Evolutionary conservation across 345 rosid species (phyloP).

Genomic region (Gossypium turneri): DNA sequence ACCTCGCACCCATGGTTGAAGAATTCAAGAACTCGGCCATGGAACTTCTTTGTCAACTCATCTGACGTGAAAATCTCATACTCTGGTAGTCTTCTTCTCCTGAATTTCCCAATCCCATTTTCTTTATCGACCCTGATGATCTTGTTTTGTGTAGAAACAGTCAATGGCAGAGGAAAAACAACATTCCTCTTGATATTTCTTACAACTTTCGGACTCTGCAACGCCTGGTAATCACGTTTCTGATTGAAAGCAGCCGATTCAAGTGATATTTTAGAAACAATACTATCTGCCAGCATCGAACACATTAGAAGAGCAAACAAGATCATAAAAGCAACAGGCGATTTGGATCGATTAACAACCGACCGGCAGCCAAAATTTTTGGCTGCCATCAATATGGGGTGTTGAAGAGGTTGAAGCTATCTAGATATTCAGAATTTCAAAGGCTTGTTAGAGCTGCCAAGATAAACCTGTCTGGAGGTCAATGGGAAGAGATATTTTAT

Average conservation of each 20-base stretch:
- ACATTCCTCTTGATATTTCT: not conserved
- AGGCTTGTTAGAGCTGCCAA: too few species aligned
- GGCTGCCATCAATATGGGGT: too few species aligned
- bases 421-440: too few species aligned
- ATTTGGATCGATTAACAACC: conserved; percentile 22
- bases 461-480: too few species aligned
- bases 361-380: conserved; percentile 8
- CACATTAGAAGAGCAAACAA: conserved; percentile 31
- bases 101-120: conserved; percentile 29
- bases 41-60: conserved; percentile 41
- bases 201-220: not conserved
- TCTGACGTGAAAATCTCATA: conserved; percentile 51
- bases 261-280: conserved; percentile 19
- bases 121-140: not conserved
- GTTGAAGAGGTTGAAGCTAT: too few species aligned
- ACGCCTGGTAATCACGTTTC: not conserved
- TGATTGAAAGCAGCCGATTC: conserved; percentile 1
- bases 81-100: conserved; percentile 29
- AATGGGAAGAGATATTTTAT: too few species aligned
- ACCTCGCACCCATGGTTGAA: conserved; percentile 44
- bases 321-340: conserved; percentile 18
- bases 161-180: not conserved
- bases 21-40: conserved; percentile 44
- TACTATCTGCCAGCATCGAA: conserved; percentile 34
- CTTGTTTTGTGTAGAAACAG: not conserved